Percentiles rank a stretch among this genome's conserved stretches.
phyloP scores from a whole-genome alignment of 495 filamentous ascomycete genomes.

The Penicillium turbatum region DNA sequence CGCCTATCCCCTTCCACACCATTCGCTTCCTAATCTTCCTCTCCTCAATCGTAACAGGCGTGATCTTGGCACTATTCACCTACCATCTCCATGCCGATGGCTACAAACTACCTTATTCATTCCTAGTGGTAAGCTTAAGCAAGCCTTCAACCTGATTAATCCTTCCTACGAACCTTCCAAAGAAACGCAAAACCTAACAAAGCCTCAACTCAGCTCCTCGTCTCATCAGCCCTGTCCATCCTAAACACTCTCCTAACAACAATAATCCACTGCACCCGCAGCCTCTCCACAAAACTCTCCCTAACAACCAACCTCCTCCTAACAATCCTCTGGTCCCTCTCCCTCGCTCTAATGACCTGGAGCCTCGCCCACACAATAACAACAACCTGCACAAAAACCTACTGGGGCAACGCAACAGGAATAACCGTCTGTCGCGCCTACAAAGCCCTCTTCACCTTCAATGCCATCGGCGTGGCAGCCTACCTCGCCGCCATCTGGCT shows the following conservation, averaged over 20 bases:
- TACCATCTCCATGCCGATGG: slow-evolving; percentile 52
- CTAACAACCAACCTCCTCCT: slow-evolving; percentile 49
- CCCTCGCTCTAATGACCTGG: slow-evolving; percentile 54
- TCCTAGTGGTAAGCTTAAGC: slow-evolving; percentile 51
- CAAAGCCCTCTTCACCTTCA: slow-evolving; percentile 64
- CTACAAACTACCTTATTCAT: slow-evolving; percentile 59
- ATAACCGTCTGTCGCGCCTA: slow-evolving; percentile 60
- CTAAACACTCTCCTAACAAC: slow-evolving; percentile 50
- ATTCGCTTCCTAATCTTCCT: slow-evolving; percentile 49
- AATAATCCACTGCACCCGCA: slow-evolving; percentile 51
- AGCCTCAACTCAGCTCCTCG: slow-evolving; percentile 43
- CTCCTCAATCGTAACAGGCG: slow-evolving; percentile 52
- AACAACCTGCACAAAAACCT: slow-evolving; percentile 49
- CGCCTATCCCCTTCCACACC: slow-evolving; percentile 53
- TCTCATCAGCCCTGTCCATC: slow-evolving; percentile 53
- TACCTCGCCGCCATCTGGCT: slow-evolving; percentile 47
- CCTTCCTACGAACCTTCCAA: not conserved
- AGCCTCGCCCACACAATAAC: slow-evolving; percentile 53
- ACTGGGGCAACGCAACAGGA: slow-evolving; percentile 55
- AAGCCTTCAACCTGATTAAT: too few relatives aligned
- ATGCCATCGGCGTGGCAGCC: slow-evolving; percentile 44
- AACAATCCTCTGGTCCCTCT: slow-evolving; percentile 53
- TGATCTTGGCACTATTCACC: slow-evolving; percentile 59
- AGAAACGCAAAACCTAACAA: not conserved
- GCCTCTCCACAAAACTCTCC: slow-evolving; percentile 55